Evolutionary conservation across 2,329 filamentous ascomycete species (phyloP).

Genomic region (Pseudofabraea citricarpa): DNA sequence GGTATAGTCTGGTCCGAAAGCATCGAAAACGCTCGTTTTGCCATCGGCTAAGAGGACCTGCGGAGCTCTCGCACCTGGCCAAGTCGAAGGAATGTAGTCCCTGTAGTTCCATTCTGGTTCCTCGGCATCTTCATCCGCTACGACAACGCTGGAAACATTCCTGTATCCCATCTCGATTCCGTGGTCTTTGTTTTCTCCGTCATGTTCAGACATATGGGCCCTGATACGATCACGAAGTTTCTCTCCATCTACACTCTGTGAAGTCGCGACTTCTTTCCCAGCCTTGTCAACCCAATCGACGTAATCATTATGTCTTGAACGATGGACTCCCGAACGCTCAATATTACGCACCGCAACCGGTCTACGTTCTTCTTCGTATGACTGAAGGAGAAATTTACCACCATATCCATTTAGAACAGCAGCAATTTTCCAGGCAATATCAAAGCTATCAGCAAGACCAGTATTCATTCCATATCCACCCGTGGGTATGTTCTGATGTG

Average conservation of each 20-base stretch:
- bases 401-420: conserved; percentile 14
- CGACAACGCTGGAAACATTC: conserved; percentile 11
- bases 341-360: conserved; percentile 6
- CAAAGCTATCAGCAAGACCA: conserved; percentile 26
- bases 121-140: neutral
- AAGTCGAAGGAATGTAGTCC: conserved; percentile 9
- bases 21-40: conserved; percentile 11
- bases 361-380: conserved; percentile 21
- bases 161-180: conserved; percentile 26
- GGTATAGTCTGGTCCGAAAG: conserved; percentile 7
- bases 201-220: conserved; percentile 11
- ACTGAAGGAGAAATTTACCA: conserved; percentile 11
- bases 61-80: conserved; percentile 12
- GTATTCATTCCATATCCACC: conserved; percentile 32
- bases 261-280: too few species aligned
- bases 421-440: conserved; percentile 27
- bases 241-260: too few species aligned
- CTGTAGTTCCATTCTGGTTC: neutral
- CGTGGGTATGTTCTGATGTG: conserved; percentile 26
- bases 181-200: conserved; percentile 23
- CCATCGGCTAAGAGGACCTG: conserved; percentile 9
- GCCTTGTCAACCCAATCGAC: neutral
- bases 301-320: too few species aligned
- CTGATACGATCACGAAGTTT: conserved; percentile 2
- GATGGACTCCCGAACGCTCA: neutral